Base-by-base conservation (phyloP, 805 yeast genomes). In the Candida palmyrensis region DNA sequence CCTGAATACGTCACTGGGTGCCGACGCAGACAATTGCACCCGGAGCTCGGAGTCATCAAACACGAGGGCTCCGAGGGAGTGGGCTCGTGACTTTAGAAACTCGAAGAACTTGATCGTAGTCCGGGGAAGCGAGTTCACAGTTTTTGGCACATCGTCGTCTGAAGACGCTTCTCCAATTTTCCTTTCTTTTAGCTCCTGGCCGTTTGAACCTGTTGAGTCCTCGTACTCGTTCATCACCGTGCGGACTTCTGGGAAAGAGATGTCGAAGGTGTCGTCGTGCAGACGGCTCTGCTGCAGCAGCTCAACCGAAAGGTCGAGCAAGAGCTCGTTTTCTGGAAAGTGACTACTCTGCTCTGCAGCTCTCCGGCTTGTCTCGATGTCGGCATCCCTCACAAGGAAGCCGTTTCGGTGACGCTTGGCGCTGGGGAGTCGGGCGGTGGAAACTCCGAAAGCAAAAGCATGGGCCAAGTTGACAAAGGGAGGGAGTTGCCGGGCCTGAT, bases 211-310 rank as follows among this genome's bases (percentile, higher is more conserved):
- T n/a, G n/a, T n/a, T n/a, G n/a, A n/a, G 16, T 22, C 17, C 17
- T 18, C 30, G 14, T 6, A 27, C 28, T 19, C 26, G 15, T 27
- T 25, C 25, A 25, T 39, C 29, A 26, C 25, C 29, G 29, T 26
- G 27, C 45, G 44, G 10, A 51, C 26, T 14, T 45, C 57, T 2
- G 51, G 47, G 20, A 54, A 47, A 1, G 57, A 46, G 8, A 54
- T 20, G 23, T 48, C 47, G 34, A 53, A 52, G 8, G 49, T 29
- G 20, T 12, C 30, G 3, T 39, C 43, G 16, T 38, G 37, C 14
- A 25, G 33, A 13, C 19, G 14, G 14, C 27, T n/a, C n/a, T n/a
- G n/a, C n/a, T n/a, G n/a, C n/a, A n/a, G n/a, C n/a, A n/a, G n/a
- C n/a, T n/a, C n/a, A n/a, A n/a, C n/a, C n/a, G n/a, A n/a, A n/a